These are phyloP conservation scores for Trichoderma gracile DNA, from an alignment of 2,329 filamentous ascomycete genomes.

Conservation along the genomic window DNA sequence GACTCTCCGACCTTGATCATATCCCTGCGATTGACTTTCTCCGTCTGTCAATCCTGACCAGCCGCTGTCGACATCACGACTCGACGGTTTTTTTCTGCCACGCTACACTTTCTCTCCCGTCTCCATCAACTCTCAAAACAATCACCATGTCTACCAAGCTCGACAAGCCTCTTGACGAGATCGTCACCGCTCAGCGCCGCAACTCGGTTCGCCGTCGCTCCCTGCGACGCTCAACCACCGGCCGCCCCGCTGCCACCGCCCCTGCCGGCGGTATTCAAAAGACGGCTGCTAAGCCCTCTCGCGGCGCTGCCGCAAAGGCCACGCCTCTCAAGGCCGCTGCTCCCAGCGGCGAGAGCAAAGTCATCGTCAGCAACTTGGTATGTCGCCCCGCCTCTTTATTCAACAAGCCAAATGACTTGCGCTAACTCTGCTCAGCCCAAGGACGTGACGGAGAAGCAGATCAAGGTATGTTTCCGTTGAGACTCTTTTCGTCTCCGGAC, in stretches of 20 bases:
- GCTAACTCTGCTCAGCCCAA: conserved; percentile 70
- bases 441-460: conserved; percentile 95
- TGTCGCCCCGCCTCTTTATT: conserved; percentile 40
- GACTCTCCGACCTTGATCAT: conserved; percentile 8
- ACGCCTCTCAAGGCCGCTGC: conserved; percentile 64
- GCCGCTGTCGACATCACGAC: conserved; percentile 3
- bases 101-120: not conserved
- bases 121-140: conserved; percentile 20
- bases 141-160: conserved; percentile 87
- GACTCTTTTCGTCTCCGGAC: conserved; percentile 66
- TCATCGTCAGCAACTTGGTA: conserved; percentile 98
- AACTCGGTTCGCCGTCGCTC: conserved; percentile 56
- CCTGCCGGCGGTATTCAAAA: conserved; percentile 88
- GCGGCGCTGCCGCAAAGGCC: conserved; percentile 60
- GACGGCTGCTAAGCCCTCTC: conserved; percentile 62
- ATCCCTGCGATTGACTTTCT: conserved; percentile 12
- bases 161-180: conserved; percentile 95
- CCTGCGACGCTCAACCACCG: conserved; percentile 51
- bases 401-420: not conserved
- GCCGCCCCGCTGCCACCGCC: conserved; percentile 59
- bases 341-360: conserved; percentile 79
- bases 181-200: conserved; percentile 75
- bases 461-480: conserved; percentile 99
- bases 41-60: conserved; percentile 16
- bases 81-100: conserved; percentile 9